Conservation (phyloP, 495 filamentous ascomycete species). For the Tetracladium setigerum region DNA sequence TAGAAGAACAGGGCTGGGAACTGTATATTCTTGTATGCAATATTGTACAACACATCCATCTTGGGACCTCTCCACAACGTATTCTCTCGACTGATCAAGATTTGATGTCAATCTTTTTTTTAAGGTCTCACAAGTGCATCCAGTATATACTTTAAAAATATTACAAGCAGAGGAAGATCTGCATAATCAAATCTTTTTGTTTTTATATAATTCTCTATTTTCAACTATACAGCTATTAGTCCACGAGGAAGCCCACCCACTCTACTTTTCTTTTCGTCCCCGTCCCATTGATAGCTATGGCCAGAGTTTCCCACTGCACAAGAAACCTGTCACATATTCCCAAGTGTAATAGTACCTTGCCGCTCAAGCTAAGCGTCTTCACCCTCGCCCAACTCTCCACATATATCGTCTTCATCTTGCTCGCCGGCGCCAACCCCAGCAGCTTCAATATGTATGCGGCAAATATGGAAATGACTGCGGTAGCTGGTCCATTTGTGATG, state of each 20-base stretch:
- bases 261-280: conserved; percentile 37
- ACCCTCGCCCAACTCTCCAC: conserved; percentile 90
- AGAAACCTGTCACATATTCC: conserved; percentile 59
- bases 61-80: no score
- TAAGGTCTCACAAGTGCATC: no score
- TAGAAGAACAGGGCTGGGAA: no score
- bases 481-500: conserved; percentile 83
- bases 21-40: no score
- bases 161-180: no score
- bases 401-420: conserved; percentile 64
- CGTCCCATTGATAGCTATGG: conserved; percentile 37
- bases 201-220: no score
- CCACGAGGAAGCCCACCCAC: conserved; percentile 38
- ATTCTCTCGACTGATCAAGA: no score
- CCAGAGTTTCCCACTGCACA: conserved; percentile 61
- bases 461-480: conserved; percentile 68
- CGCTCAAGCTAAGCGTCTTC: conserved; percentile 69
- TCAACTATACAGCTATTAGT: conserved; percentile 21
- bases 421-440: conserved; percentile 23
- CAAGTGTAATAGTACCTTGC: conserved; percentile 53
- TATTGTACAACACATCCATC: no score
- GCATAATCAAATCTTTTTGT: no score
- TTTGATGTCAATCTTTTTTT: no score
- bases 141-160: no score
- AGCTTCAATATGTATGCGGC: conserved; percentile 63